A percentile compares a stretch with the other conserved stretches of the same genome.
Conservation (phyloP, 305 asterid genomes). For the Petunia hybrid region DNA sequence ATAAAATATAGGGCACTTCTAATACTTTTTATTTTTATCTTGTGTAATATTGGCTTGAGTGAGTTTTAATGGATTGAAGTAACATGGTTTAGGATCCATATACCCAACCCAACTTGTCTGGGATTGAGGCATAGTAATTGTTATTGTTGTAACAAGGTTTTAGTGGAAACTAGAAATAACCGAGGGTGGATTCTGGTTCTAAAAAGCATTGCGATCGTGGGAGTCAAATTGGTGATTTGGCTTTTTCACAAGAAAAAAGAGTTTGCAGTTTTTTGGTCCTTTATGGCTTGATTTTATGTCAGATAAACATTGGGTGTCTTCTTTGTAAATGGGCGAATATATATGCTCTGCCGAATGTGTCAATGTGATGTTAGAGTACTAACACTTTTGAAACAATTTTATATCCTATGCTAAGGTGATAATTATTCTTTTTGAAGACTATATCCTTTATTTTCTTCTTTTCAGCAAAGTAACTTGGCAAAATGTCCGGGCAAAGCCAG, state of each 20-base stretch:
- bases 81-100: background rate
- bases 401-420: too few relatives aligned
- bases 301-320: background rate
- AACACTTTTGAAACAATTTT: too few relatives aligned
- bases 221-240: background rate
- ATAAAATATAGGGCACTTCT: background rate
- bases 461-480: conserved; percentile 49
- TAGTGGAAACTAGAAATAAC: background rate
- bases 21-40: background rate
- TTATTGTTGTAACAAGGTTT: background rate
- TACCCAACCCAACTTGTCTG: background rate
- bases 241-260: background rate
- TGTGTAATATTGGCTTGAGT: background rate
- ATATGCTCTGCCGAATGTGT: too few relatives aligned
- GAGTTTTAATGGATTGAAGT: background rate
- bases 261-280: background rate
- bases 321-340: too few relatives aligned
- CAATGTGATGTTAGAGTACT: too few relatives aligned
- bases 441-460: conserved; percentile 50
- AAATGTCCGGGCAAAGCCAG: conserved; percentile 87
- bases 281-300: background rate
- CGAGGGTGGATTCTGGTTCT: background rate
- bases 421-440: too few relatives aligned
- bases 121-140: background rate
- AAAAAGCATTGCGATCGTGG: background rate